Conservation (phyloP, 495 filamentous ascomycete genomes). For the Xylaria grammica region DNA sequence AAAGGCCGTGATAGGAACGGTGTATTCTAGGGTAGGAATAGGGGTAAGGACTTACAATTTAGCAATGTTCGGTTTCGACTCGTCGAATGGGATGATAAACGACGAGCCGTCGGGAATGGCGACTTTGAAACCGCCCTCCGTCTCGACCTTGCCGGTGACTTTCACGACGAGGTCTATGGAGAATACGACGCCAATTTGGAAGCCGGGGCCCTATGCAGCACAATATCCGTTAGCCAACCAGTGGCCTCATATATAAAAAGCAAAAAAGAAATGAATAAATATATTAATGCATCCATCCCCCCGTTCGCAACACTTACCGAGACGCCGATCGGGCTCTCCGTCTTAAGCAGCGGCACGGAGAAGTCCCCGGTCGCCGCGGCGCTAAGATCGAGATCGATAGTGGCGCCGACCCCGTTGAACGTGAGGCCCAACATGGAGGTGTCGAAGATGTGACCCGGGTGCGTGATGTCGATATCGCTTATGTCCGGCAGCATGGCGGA, state of each 20-base stretch:
- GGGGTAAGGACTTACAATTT: slow-evolving; percentile 31
- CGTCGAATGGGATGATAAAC: slow-evolving; percentile 34
- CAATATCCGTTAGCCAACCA: background rate
- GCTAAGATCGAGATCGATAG: slow-evolving; percentile 25
- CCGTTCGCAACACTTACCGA: too few species aligned
- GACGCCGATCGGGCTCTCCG: slow-evolving; percentile 33
- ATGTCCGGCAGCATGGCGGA: slow-evolving; percentile 33
- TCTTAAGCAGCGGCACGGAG: slow-evolving; percentile 25
- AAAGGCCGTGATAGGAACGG: background rate
- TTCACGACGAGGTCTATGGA: slow-evolving; percentile 34
- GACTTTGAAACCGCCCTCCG: slow-evolving; percentile 38
- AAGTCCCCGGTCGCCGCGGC: slow-evolving; percentile 25
- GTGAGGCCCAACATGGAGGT: slow-evolving; percentile 29
- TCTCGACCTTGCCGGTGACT: slow-evolving; percentile 28
- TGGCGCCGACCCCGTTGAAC: slow-evolving; percentile 33
- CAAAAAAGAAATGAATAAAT: background rate
- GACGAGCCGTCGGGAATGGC: slow-evolving; percentile 37
- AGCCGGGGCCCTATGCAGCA: slow-evolving; percentile 29
- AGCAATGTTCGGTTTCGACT: slow-evolving; percentile 23
- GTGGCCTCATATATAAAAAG: background rate
- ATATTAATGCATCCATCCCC: too few species aligned
- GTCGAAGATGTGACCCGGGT: slow-evolving; percentile 29
- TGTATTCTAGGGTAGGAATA: background rate
- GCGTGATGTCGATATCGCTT: slow-evolving; percentile 26
- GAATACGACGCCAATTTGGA: slow-evolving; percentile 38